These are phyloP conservation scores for Wickerhamomyces chaumierensis DNA, from an alignment of 805 yeast genomes.

Conservation along the genomic window DNA sequence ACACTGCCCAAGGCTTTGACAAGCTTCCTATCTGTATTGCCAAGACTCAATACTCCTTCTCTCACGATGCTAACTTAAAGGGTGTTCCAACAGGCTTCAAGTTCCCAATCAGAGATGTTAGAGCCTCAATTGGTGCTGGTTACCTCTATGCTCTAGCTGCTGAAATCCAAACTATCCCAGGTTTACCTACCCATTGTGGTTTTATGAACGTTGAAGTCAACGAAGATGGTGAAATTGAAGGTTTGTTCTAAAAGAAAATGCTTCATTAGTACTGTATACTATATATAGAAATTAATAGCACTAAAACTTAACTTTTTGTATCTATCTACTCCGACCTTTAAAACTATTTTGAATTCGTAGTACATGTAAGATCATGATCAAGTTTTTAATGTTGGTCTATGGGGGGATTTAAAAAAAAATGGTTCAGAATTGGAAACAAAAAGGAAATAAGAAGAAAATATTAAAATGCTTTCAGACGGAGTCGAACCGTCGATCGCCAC, in stretches of 20 bases:
- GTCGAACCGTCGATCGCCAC: conserved; percentile 74
- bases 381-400: too few relatives aligned
- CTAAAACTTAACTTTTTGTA: too few relatives aligned
- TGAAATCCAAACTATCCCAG: conserved; percentile 79
- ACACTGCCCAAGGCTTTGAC: conserved; percentile 66
- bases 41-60: conserved; percentile 74
- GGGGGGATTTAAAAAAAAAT: too few relatives aligned
- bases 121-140: conserved; percentile 76
- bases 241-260: conserved; percentile 59
- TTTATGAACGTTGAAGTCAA: conserved; percentile 79
- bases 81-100: conserved; percentile 76
- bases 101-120: conserved; percentile 72
- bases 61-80: conserved; percentile 73
- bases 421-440: too few relatives aligned
- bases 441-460: too few relatives aligned
- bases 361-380: too few relatives aligned
- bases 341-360: too few relatives aligned
- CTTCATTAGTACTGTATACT: too few relatives aligned
- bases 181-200: conserved; percentile 77
- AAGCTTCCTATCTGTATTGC: conserved; percentile 77
- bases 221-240: conserved; percentile 74
- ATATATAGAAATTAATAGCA: too few relatives aligned
- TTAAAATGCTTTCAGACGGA: conserved; percentile 50
- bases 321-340: too few relatives aligned
- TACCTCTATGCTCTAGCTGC: conserved; percentile 79